Evolutionary conservation across 106 monocot genomes (phyloP), one percentile per base, ranked within the genome.

Genomic region (Platanthera guangdongensis): DNA sequence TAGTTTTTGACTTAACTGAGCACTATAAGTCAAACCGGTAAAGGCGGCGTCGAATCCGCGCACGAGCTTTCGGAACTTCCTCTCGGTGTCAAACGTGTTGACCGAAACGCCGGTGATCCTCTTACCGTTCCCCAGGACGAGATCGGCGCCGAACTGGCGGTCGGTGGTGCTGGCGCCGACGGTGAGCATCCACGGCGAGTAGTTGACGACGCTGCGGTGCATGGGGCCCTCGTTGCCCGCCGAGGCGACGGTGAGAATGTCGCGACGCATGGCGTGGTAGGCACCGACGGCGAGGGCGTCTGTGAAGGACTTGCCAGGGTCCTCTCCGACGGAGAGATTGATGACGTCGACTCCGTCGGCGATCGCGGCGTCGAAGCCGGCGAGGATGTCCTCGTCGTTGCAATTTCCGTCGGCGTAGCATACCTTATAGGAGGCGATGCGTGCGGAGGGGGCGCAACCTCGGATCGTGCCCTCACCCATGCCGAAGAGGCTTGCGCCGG

Each of bases 181-280:
- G 14, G 77, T 77, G 12, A 86, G 68, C 9, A 82, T 80, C 86
- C 86, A 86, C 4, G 86, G 86, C 1, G 82, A 80, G n/a, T 70
- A 74, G 69, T 82, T 86, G 6, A 32, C 3, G 13, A 77, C 52
- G 30, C 74, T 57, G 18, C 57, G 52, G 10, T 45, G 54, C 11
- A 4, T 16, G 0, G 85, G 85, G 3, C 86, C 82, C 18, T 22
- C 46, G 77, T 86, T 88, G 1, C 88, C 85, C 47, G 78, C 88
- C 9, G 85, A 81, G 15, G 53, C 63, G 0, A 79, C 78, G 0
- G 80, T 78, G 6, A 83, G 77, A 47, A 85, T 52, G 6, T 85
- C 80, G 9, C 76, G 80, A 46, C 78, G 77, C 78, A 88, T 80
- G 10, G 85, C 88, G 46, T 76, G 81, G 74, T 85, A 80, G 50